phyloP scores from a whole-genome alignment of 495 filamentous ascomycete species.

The Wilcoxina mikolae region DNA sequence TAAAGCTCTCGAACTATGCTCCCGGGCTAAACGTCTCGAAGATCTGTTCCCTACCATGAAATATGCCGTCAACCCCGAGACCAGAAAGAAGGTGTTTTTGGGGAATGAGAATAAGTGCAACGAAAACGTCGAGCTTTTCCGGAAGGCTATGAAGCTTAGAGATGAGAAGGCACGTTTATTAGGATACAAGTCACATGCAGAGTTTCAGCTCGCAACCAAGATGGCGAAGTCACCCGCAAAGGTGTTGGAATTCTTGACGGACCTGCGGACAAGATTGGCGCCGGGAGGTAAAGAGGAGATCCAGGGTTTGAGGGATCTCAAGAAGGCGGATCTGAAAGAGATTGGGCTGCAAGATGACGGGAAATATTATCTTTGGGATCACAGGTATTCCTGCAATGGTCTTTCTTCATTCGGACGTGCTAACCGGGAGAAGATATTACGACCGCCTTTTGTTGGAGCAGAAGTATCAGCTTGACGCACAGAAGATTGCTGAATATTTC shows the following conservation, averaged over 20 bases:
- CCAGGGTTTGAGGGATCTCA: conserved; percentile 54
- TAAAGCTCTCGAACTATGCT: too few relatives aligned
- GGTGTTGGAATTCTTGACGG: conserved; percentile 69
- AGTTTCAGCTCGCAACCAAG: conserved; percentile 85
- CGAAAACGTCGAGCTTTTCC: conserved; percentile 72
- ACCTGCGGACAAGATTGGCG: conserved; percentile 58
- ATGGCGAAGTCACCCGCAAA: conserved; percentile 90
- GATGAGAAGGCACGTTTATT: conserved; percentile 86
- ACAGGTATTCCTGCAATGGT: conserved; percentile 26
- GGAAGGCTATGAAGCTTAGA: conserved; percentile 69
- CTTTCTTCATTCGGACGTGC: neutral
- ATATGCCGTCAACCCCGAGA: conserved; percentile 42
- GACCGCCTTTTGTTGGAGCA: conserved; percentile 84
- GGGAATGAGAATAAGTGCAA: conserved; percentile 69
- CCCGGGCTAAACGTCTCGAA: too few relatives aligned
- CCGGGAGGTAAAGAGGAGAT: conserved; percentile 68
- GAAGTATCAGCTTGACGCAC: conserved; percentile 76
- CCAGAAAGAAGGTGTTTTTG: conserved; percentile 40
- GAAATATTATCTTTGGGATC: conserved; percentile 85
- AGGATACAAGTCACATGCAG: conserved; percentile 83
- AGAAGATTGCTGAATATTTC: conserved; percentile 87
- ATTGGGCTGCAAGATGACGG: conserved; percentile 47
- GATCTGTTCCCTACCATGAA: conserved; percentile 46
- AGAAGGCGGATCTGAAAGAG: conserved; percentile 57
- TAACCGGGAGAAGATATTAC: conserved; percentile 50